Percentiles rank a stretch among this genome's conserved stretches.
phyloP scores from a whole-genome alignment of 2,329 filamentous ascomycete genomes.

The Trichoderma polysporum region DNA sequence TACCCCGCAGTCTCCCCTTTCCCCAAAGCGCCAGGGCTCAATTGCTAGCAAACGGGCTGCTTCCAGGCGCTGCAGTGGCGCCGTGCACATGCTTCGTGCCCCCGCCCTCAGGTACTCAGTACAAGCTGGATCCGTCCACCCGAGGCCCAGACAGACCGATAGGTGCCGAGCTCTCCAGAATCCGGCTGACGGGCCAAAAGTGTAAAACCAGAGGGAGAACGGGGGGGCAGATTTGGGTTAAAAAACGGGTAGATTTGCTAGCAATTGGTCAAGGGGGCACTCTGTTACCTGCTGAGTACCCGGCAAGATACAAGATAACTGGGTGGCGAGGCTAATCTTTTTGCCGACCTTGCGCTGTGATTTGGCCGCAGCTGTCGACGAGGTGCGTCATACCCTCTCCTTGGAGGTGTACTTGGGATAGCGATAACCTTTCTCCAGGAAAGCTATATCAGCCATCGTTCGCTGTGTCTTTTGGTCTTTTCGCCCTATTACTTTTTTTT shows the following conservation, averaged over 20 bases:
- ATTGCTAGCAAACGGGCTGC: not conserved
- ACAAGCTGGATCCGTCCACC: constrained; percentile 32
- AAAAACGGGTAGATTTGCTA: not conserved
- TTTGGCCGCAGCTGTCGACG: not conserved
- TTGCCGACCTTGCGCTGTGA: constrained; percentile 8
- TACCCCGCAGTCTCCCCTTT: constrained; percentile 16
- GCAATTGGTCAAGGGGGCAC: not conserved
- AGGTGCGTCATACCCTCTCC: constrained; percentile 14
- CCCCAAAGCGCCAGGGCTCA: not conserved
- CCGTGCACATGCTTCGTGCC: constrained; percentile 14
- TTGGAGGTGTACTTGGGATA: not conserved
- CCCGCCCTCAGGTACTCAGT: not conserved
- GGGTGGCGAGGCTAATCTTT: constrained; percentile 15
- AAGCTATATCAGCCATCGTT: constrained; percentile 16
- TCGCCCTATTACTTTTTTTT: not conserved
- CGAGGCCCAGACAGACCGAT: constrained; percentile 35
- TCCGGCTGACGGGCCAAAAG: constrained; percentile 2
- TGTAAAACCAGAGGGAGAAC: not conserved
- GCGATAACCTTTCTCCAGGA: not conserved
- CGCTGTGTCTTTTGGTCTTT: not conserved
- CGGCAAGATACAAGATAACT: not conserved
- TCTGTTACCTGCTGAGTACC: not conserved
- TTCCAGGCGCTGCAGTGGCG: not conserved
- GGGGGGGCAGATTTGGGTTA: too few species aligned
- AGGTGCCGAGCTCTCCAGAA: constrained; percentile 32